phyloP scores from a whole-genome alignment of 2,329 filamentous ascomycete species.

The Celoporthe dispersa region DNA sequence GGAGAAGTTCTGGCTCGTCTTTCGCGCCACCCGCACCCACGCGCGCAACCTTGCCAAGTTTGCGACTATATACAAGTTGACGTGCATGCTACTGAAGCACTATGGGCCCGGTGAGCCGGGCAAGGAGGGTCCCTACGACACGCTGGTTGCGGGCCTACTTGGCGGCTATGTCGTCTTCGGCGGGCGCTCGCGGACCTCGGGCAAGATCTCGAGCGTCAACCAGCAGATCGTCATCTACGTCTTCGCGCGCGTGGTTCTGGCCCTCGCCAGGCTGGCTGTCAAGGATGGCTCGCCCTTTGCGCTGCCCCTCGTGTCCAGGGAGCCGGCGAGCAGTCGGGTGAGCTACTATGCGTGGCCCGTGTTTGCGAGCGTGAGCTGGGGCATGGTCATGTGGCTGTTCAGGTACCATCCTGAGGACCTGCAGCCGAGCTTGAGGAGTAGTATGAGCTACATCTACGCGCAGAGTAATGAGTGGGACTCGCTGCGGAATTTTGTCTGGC shows the following conservation, averaged over 20 bases:
- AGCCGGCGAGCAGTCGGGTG: slow-evolving; percentile 55
- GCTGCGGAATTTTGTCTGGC: slow-evolving; percentile 80
- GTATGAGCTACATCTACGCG: slow-evolving; percentile 96
- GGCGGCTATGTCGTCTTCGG: slow-evolving; percentile 96
- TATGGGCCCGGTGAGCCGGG: slow-evolving; percentile 57
- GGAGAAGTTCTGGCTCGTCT: slow-evolving; percentile 77
- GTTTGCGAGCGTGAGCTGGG: slow-evolving; percentile 92
- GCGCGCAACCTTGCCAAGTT: slow-evolving; percentile 91
- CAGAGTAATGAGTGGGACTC: slow-evolving; percentile 91
- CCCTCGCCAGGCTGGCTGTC: slow-evolving; percentile 81
- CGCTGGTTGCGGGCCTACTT: slow-evolving; percentile 82
- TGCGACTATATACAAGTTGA: slow-evolving; percentile 85
- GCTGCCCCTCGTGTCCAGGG: slow-evolving; percentile 54
- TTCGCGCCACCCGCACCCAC: slow-evolving; percentile 87
- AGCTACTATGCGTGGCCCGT: slow-evolving; percentile 83
- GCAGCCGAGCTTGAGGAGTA: slow-evolving; percentile 87
- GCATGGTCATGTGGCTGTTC: slow-evolving; percentile 93
- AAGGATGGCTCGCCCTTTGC: slow-evolving; percentile 57
- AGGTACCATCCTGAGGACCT: slow-evolving; percentile 88
- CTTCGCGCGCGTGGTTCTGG: slow-evolving; percentile 87
- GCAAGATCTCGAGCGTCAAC: slow-evolving; percentile 78
- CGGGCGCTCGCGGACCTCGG: slow-evolving; percentile 61
- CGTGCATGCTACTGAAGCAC: slow-evolving; percentile 75
- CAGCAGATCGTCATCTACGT: slow-evolving; percentile 99
- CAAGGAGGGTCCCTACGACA: slow-evolving; percentile 75